Evolutionary conservation across 345 rosid species (phyloP).

Genomic region (Citrus australasica): DNA sequence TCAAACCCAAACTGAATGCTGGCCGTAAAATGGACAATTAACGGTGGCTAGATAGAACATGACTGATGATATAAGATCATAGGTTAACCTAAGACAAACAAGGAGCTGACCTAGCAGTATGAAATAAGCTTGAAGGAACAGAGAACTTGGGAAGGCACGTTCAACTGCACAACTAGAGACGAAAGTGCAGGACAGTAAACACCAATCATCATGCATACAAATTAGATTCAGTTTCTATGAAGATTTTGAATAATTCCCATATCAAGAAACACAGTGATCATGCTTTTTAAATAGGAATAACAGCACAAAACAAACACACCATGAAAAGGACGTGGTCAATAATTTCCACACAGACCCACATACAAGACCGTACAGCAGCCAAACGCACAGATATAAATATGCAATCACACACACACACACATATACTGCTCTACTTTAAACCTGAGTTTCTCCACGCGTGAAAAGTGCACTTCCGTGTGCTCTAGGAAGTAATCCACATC

Average conservation of each 20-base stretch:
- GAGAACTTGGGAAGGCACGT: neutral
- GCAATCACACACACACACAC: neutral
- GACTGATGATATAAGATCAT: neutral
- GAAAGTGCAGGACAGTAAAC: neutral
- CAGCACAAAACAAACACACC: neutral
- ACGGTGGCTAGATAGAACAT: neutral
- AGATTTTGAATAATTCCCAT: neutral
- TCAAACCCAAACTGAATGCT: neutral
- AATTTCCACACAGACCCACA: neutral
- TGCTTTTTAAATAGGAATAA: neutral
- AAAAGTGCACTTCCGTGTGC: constrained; percentile 98
- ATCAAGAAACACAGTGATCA: neutral
- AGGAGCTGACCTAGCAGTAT: neutral
- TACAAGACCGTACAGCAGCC: neutral
- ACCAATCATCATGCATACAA: neutral
- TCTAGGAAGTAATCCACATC: constrained; percentile 92
- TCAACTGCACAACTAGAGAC: neutral
- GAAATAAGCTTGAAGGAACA: neutral
- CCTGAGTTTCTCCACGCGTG: constrained; percentile 99
- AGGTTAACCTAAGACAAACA: neutral
- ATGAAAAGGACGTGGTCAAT: neutral
- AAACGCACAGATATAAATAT: neutral
- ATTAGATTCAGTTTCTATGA: neutral
- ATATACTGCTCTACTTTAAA: constrained; percentile 10
- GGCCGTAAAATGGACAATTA: neutral